Conservation (phyloP, 2,329 filamentous ascomycete genomes). For the Colletotrichum phormii region DNA sequence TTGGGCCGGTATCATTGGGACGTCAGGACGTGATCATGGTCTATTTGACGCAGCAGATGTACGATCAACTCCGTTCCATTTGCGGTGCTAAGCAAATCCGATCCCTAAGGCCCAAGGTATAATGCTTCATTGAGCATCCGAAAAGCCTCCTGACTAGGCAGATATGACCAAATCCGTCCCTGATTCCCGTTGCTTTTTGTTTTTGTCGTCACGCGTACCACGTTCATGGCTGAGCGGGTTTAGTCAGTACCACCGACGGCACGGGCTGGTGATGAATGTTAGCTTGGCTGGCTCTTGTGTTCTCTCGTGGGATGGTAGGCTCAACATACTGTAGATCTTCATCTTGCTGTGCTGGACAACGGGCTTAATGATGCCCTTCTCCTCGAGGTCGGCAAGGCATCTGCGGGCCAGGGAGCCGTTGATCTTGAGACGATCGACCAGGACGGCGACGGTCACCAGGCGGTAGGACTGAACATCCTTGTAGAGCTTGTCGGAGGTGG, state of each 20-base stretch:
- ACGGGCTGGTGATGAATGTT: constrained; percentile 60
- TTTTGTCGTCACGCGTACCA: constrained; percentile 36
- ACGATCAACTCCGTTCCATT: constrained; percentile 38
- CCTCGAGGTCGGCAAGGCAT: constrained; percentile 93
- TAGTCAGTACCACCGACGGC: constrained; percentile 66
- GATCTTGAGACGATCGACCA: constrained; percentile 99
- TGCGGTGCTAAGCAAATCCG: constrained; percentile 38
- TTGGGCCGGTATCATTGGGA: constrained; percentile 18
- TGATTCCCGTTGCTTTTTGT: constrained; percentile 30
- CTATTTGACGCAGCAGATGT: constrained; percentile 37
- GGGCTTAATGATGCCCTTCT: constrained; percentile 98
- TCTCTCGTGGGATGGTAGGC: not conserved
- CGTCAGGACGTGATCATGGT: constrained; percentile 35
- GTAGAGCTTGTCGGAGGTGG: constrained; percentile 97
- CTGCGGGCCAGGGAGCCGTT: constrained; percentile 95
- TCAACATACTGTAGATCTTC: constrained; percentile 89
- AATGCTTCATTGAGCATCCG: constrained; percentile 37
- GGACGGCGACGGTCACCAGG: constrained; percentile 97
- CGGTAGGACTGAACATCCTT: constrained; percentile 99
- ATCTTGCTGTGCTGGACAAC: constrained; percentile 96
- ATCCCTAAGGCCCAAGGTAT: constrained; percentile 38
- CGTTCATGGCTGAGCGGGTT: constrained; percentile 38
- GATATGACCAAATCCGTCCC: constrained; percentile 36
- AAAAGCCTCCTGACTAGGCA: constrained; percentile 38
- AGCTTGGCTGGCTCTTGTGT: constrained; percentile 38